Evolutionary conservation across 23 red algal species (phyloP), one percentile per base, ranked within the genome.

Genomic region (Gracilaria gracilis): DNA sequence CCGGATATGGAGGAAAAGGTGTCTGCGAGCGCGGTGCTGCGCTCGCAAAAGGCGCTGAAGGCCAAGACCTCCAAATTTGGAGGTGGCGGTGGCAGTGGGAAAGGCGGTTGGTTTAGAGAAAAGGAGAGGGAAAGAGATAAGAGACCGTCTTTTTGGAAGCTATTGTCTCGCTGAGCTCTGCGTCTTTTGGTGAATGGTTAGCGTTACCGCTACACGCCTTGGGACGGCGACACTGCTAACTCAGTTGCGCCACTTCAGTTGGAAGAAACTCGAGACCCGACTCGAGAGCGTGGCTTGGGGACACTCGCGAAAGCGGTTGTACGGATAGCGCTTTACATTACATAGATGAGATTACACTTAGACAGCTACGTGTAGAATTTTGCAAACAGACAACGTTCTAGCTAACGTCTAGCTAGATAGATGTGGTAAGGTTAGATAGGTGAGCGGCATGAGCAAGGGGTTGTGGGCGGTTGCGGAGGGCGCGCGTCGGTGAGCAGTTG

Each of bases 131-230:
- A 69, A 50, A 42, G 31, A 20, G 59, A 85, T 16, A 85, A 85
- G 28, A 64, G 25, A 55, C 65, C 81, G 61, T 67, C 65, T 32
- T 85, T 85, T 65, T 69, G 81, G 58, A 85, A 85, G n/a, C 28
- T 85, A 37, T 29, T 85, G 55, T 67, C 81, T 14, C 81, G 81
- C 39, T 85, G 81, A 82, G 35, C 9, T 57, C 11, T 7, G 5
- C 42, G 11, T 11, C 11, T 46, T 46, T 11, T 46, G 42, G 42
- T 46, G 42, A 46, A 4, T 46, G 42, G 42, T 46, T 4, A 46
- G n/a, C n/a, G n/a, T n/a, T n/a, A n/a, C n/a, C n/a, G n/a, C n/a
- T n/a, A n/a, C n/a, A n/a, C n/a, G n/a, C n/a, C n/a, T n/a, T n/a
- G n/a, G n/a, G n/a, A n/a, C n/a, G n/a, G n/a, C n/a, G n/a, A n/a